A percentile compares a stretch with the other conserved stretches of the same genome.
Evolutionary conservation across 768 basidiomycete species (phyloP).

Genomic region (Hysterangium stoloniferum): DNA sequence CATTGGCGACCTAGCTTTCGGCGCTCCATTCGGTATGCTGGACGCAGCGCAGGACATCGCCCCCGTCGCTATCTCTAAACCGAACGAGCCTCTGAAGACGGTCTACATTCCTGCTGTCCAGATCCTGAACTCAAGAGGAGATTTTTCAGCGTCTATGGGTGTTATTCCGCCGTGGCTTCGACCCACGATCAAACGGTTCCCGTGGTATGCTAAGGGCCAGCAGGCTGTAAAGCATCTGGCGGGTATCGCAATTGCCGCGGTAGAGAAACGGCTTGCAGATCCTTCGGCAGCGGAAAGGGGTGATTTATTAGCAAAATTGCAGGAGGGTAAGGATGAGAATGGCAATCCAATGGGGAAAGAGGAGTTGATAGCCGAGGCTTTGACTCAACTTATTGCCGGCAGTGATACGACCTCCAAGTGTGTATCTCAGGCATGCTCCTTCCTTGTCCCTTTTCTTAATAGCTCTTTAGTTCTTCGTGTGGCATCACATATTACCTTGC

Average conservation of each 20-base stretch:
- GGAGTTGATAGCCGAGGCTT: slow-evolving; percentile 83
- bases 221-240: slow-evolving; percentile 65
- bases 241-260: slow-evolving; percentile 72
- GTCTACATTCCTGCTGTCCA: slow-evolving; percentile 68
- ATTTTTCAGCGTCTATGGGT: slow-evolving; percentile 80
- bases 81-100: slow-evolving; percentile 29
- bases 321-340: slow-evolving; percentile 64
- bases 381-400: slow-evolving; percentile 82
- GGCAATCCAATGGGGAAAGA: slow-evolving; percentile 71
- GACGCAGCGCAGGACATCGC: slow-evolving; percentile 64
- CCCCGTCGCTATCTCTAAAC: slow-evolving; percentile 44
- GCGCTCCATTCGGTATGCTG: slow-evolving; percentile 86
- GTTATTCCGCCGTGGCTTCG: slow-evolving; percentile 66
- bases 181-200: slow-evolving; percentile 53
- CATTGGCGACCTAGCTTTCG: slow-evolving; percentile 80
- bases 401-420: slow-evolving; percentile 93
- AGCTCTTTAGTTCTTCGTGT: slow-evolving; percentile 61
- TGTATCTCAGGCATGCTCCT: slow-evolving; percentile 19
- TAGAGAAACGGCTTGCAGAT: slow-evolving; percentile 62
- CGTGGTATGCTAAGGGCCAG: slow-evolving; percentile 69
- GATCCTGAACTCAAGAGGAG: slow-evolving; percentile 84
- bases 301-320: slow-evolving; percentile 77
- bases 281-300: slow-evolving; percentile 56
- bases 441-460: not conserved
- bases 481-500: slow-evolving; percentile 85